Percentiles rank a stretch among this genome's conserved stretches.
Evolutionary conservation across 768 basidiomycete genomes (phyloP).

Genomic region (Russula vinacea): DNA sequence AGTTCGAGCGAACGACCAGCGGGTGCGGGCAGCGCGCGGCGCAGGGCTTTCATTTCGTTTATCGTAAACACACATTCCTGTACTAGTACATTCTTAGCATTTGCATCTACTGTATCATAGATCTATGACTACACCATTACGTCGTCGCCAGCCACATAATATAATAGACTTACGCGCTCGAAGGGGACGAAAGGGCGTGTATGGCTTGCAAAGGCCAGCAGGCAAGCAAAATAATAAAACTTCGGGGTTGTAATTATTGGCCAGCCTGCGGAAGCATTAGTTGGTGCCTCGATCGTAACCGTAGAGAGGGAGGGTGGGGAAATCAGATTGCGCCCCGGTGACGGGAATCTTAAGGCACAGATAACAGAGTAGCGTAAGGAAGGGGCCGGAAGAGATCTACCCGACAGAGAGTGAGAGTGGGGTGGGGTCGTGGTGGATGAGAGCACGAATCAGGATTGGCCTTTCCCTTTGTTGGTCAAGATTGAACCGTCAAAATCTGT

Average conservation of each 20-base stretch:
- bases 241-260: neutral
- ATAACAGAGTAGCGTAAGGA: neutral
- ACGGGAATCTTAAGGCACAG: neutral
- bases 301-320: neutral
- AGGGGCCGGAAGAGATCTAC: neutral
- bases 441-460: too few species aligned
- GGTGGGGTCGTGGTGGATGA: too few species aligned
- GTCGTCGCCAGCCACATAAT: neutral
- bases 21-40: neutral
- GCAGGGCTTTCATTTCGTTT: neutral
- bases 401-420: neutral
- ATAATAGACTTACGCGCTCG: neutral
- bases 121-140: neutral
- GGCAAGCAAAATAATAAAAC: neutral
- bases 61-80: neutral
- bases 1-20: neutral
- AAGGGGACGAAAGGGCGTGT: neutral
- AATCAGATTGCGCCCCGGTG: neutral
- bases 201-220: neutral
- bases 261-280: neutral
- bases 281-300: neutral
- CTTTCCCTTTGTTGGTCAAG: too few species aligned
- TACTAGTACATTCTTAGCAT: constrained; percentile 1
- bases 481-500: too few species aligned
- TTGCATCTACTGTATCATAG: neutral